Evolutionary conservation across 1,284 basidiomycete genomes (phyloP), one percentile per base, ranked within the genome.

Genomic region (Inonotus obliquus): DNA sequence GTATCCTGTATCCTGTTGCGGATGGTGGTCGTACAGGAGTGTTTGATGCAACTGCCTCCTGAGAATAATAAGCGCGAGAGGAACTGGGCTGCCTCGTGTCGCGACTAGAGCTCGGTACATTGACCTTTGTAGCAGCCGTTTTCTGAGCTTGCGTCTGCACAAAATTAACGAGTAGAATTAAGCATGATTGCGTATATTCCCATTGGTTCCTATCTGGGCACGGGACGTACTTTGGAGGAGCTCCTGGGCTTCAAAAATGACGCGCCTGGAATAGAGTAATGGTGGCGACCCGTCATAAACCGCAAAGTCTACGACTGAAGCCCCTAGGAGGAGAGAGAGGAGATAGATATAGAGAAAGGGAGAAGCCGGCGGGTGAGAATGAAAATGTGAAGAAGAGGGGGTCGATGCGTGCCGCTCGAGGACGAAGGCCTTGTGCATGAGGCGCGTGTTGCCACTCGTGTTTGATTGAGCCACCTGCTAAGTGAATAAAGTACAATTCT

Each of bases 281-380:
- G 57, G 61, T 63, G 61, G 53, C 61, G 61, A 56, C 57, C 59
- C 35, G 61, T 41, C 61, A 63, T 63, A 48, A 39, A 61, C 57
- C 13, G 27, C 56, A 27, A 38, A 41, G 21, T 49, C 44, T 47
- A 58, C 32, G 44, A 38, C 45, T n/a, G 23, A 49, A 47, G 44
- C 56, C 56, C 14, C 27, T 23, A 37, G 6, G 32, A 48, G 25
- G 44, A 4, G 47, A 58, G 47, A 7, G 37, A 23, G 4, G 9
- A 19, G 53, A 25, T 49, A 58, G 47, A 49, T 58, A 58, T n/a
- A 58, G 35, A 58, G 47, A 58, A 38, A 13, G 10, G 19, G 32
- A 51, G 19, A 21, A 21, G n/a, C 45, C 32, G 56, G 19, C 45
- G 47, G 45, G 21, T 27, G 23, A 14, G 13, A 17, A 5, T 32